Percentiles rank a stretch among this genome's conserved stretches.
phyloP scores from a whole-genome alignment of 345 rosid species.

The Kandelia obovata region DNA sequence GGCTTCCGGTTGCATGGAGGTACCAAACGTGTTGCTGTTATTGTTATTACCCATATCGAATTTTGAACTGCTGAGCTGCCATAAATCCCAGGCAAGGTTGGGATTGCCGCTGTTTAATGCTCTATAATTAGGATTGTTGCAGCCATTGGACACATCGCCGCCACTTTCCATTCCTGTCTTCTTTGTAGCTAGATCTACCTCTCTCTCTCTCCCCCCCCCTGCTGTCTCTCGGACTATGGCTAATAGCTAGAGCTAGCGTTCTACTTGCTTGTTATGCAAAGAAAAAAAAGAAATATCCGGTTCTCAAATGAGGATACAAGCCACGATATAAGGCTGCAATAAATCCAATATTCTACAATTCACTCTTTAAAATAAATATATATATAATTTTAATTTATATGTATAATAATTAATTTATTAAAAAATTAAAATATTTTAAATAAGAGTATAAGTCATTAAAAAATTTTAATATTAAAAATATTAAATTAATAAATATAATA shows the following conservation, averaged over 20 bases:
- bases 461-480: too few relatives aligned
- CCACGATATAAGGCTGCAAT: too few relatives aligned
- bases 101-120: conserved; percentile 3
- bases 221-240: neutral
- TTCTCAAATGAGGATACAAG: neutral
- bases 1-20: conserved; percentile 10
- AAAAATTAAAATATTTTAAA: too few relatives aligned
- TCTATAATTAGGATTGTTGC: conserved; percentile 8
- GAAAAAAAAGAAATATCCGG: conserved; percentile 4
- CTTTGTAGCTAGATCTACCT: neutral
- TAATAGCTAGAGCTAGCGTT: too few relatives aligned
- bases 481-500: too few relatives aligned
- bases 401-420: too few relatives aligned
- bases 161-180: conserved; percentile 36
- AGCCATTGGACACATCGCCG: conserved; percentile 16
- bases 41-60: conserved; percentile 19
- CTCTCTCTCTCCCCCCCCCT: neutral
- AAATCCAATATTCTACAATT: too few relatives aligned
- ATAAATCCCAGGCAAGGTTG: conserved; percentile 22
- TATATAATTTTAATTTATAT: too few relatives aligned
- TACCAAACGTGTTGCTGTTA: neutral
- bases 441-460: too few relatives aligned
- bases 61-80: conserved; percentile 26
- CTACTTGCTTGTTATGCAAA: conserved; percentile 9
- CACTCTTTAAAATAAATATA: too few relatives aligned